Evolutionary conservation across 257 asterid species (phyloP).

Genomic region (Prunella vulgaris): DNA sequence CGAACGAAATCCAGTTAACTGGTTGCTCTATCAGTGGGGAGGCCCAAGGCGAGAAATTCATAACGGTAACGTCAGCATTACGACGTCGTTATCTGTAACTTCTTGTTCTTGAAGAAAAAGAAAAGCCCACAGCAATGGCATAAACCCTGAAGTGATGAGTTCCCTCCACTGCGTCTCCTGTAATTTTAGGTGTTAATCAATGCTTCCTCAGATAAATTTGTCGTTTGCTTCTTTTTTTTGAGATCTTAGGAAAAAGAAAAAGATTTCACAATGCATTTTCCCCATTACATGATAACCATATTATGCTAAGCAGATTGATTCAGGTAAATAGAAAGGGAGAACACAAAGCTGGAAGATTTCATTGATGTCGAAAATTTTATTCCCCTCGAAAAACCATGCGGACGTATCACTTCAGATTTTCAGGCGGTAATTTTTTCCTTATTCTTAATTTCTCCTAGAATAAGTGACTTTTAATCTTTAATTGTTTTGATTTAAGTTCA

Average conservation of each 20-base stretch:
- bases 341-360: slow-evolving; percentile 20
- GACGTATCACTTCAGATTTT: slow-evolving; percentile 19
- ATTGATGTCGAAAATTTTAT: slow-evolving; percentile 24
- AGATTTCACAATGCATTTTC: not conserved
- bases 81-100: not conserved
- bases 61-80: not conserved
- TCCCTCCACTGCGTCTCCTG: not conserved
- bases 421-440: slow-evolving; percentile 25
- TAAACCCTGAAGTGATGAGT: slow-evolving; percentile 4
- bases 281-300: not conserved
- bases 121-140: not conserved
- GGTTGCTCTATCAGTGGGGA: too few relatives aligned
- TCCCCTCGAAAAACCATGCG: slow-evolving; percentile 23
- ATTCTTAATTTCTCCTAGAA: not conserved
- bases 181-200: not conserved
- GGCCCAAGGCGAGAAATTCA: slow-evolving; percentile 9
- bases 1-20: not conserved
- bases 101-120: slow-evolving; percentile 16
- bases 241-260: not conserved
- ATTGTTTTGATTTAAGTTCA: not conserved
- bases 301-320: slow-evolving; percentile 15
- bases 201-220: not conserved
- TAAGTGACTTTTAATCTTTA: not conserved
- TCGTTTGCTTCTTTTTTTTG: not conserved
- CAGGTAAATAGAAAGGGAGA: not conserved